Conservation (phyloP, 2,329 filamentous ascomycete genomes). For the Sporothrix curviconia region DNA sequence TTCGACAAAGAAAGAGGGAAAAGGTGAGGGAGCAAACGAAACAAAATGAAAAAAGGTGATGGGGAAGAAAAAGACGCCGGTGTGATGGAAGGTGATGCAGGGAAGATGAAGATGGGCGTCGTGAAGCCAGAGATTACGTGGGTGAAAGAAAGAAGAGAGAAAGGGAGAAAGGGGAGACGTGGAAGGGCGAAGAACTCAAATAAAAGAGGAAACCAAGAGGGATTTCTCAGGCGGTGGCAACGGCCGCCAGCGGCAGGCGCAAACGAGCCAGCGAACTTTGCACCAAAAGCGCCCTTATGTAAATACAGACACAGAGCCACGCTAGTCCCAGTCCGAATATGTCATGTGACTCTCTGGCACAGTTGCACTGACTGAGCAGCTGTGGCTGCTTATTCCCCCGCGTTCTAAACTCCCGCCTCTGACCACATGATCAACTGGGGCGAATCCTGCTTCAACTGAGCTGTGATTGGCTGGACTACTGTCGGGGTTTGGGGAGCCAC, state of each 20-base stretch:
- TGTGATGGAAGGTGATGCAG: background rate
- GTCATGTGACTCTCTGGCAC: conserved; percentile 4
- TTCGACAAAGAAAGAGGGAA: background rate
- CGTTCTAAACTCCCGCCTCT: no score
- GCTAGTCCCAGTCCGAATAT: background rate
- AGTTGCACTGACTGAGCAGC: no score
- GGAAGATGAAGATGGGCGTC: background rate
- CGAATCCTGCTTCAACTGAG: background rate
- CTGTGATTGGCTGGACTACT: background rate
- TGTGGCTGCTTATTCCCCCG: no score
- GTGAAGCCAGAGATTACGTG: background rate
- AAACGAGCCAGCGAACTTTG: no score
- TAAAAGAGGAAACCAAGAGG: background rate
- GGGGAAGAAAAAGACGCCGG: background rate
- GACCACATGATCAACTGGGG: no score
- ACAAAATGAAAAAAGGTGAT: background rate
- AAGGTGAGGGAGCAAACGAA: background rate
- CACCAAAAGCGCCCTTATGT: no score
- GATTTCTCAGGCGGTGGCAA: conserved; percentile 6
- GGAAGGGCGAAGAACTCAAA: conserved; percentile 4
- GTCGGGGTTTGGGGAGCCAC: background rate
- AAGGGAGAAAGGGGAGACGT: background rate
- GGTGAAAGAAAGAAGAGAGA: background rate
- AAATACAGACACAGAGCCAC: no score
- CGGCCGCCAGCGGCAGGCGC: no score